Evolutionary conservation across 768 basidiomycete genomes (phyloP).

Genomic region (Leccinum rimulosum): DNA sequence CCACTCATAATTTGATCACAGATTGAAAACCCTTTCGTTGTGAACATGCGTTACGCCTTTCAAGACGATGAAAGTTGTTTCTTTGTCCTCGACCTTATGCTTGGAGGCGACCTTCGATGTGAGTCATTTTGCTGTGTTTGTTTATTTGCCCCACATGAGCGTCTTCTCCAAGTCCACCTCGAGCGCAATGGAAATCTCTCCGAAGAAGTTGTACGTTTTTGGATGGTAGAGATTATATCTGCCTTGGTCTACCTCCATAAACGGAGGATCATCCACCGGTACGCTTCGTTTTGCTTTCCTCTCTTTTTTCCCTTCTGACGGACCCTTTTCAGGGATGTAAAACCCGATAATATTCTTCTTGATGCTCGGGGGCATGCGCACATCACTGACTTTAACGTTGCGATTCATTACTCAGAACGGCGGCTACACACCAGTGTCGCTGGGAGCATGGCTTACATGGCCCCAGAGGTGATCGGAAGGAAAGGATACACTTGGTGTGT

Average conservation of each 20-base stretch:
- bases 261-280: constrained; percentile 95
- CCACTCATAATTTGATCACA: constrained; percentile 25
- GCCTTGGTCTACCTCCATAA: constrained; percentile 88
- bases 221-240: constrained; percentile 83
- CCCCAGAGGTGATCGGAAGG: constrained; percentile 90
- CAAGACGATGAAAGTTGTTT: constrained; percentile 98
- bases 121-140: constrained; percentile 31
- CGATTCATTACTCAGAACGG: constrained; percentile 92
- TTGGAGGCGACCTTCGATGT: constrained; percentile 93
- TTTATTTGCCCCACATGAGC: background rate
- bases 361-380: constrained; percentile 95
- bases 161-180: constrained; percentile 64
- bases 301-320: constrained; percentile 4
- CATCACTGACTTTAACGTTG: constrained; percentile 98
- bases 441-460: constrained; percentile 99
- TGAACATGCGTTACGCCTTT: constrained; percentile 92
- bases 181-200: constrained; percentile 64
- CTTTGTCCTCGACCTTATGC: constrained; percentile 95
- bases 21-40: constrained; percentile 88
- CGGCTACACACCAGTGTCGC: constrained; percentile 90
- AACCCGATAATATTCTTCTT: constrained; percentile 95
- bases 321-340: constrained; percentile 67
- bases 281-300: constrained; percentile 22
- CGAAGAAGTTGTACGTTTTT: constrained; percentile 80
- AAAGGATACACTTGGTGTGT: constrained; percentile 91